These are phyloP conservation scores for Hypericum androsaemum DNA, from an alignment of 345 rosid species.

Conservation along the genomic window DNA sequence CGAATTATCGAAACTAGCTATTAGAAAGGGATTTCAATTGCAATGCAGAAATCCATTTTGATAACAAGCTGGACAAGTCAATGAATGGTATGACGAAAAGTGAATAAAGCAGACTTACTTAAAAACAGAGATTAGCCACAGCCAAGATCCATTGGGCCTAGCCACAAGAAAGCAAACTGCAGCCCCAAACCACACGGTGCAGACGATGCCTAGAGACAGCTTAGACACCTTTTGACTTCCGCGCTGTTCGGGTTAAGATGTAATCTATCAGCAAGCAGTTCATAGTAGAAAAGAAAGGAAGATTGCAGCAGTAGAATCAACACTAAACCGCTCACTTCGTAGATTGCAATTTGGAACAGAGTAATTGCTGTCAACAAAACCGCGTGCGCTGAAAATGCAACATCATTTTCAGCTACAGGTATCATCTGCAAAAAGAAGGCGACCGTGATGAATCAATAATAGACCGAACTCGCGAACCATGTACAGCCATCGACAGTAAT, in stretches of 20 bases:
- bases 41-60: too few relatives aligned
- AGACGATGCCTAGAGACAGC: slow-evolving; percentile 42
- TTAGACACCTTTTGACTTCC: slow-evolving; percentile 72
- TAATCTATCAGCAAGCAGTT: slow-evolving; percentile 3
- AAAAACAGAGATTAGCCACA: slow-evolving; percentile 69
- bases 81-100: too few relatives aligned
- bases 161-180: slow-evolving; percentile 70
- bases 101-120: slow-evolving; percentile 42
- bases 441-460: not conserved
- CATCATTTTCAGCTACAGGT: slow-evolving; percentile 89
- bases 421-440: slow-evolving; percentile 52
- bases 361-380: slow-evolving; percentile 60
- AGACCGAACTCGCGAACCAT: not conserved
- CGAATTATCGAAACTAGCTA: slow-evolving; percentile 5
- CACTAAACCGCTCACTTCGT: slow-evolving; percentile 43
- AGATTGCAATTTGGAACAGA: slow-evolving; percentile 61
- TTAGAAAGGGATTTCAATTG: too few relatives aligned
- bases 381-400: slow-evolving; percentile 87
- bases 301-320: too few relatives aligned
- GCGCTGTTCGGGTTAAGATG: slow-evolving; percentile 38
- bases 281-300: too few relatives aligned
- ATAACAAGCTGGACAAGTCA: too few relatives aligned
- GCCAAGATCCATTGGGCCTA: slow-evolving; percentile 62
- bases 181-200: slow-evolving; percentile 44
- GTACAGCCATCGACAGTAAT: too few relatives aligned